Base-by-base conservation (phyloP, 2,329 filamentous ascomycete genomes). In the Exophiala alcalophila region DNA sequence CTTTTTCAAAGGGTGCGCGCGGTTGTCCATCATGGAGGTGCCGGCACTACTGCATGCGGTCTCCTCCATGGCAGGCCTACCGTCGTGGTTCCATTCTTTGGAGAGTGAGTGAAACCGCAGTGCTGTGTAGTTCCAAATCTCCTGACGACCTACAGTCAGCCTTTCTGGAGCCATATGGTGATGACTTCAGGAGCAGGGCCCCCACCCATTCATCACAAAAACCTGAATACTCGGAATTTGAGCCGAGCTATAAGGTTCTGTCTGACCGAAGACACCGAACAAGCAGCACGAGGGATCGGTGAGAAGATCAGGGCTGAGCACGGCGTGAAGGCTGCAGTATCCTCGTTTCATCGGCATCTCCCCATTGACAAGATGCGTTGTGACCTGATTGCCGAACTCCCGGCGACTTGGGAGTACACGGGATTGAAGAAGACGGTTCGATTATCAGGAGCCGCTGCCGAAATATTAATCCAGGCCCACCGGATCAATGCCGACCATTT, bases 271-370 rank as follows among this genome's bases (percentile, higher is more conserved):
- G 26, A 35, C 20, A 4, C 14, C 18, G 1, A 67, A 60, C 21
- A 73, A 75, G 58, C 59, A 19, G 38, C 38, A 14, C 14, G 27
- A 18, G 24, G 7, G 6, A 15, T 46, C 14, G 35, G 29, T 10
- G 28, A 18, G 5, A 40, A 37, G 32, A 87, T 89, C 46, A 69
- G 76, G 14, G 70, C 78, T 47, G 85, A 89, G 52, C 65, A 69
- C 5, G 83, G 83, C 0, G 71, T 76, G 4, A 73, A 81, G 39
- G 65, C 76, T 18, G 84, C 81, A 1, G 80, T 74, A 0, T 74
- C 77, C 58, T 79, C 74, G 46, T 88, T 90, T 54, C 82, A 88
- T 55, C 73, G 76, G 10, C 78, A 83, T 46, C 67, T 94, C 0
- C 69, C 84, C 34, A 61, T 80, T 4, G 76, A 84, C 47, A 69